Percentiles rank a stretch among this genome's conserved stretches.
These are phyloP conservation scores for Astrothelium subdiscretum DNA, from an alignment of 495 filamentous ascomycete genomes.

Conservation along the genomic window DNA sequence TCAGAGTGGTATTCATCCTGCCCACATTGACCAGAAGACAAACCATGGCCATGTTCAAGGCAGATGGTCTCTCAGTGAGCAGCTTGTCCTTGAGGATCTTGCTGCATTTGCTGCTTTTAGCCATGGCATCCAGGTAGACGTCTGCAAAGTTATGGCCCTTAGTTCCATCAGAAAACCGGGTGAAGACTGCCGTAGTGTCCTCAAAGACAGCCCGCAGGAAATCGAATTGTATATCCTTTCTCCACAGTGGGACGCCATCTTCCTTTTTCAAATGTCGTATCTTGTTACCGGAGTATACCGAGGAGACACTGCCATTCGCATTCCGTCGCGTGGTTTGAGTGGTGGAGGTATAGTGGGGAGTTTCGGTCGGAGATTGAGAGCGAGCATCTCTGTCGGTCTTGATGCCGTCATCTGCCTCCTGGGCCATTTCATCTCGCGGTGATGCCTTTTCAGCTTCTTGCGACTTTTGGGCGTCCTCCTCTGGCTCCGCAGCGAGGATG, in stretches of 20 bases:
- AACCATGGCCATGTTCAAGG: constrained; percentile 98
- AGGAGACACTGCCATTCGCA: constrained; percentile 53
- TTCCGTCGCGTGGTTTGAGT: constrained; percentile 52
- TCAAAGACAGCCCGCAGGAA: constrained; percentile 89
- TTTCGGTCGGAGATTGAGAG: constrained; percentile 29
- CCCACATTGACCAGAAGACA: constrained; percentile 95
- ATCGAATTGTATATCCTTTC: constrained; percentile 94
- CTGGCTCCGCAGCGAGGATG: constrained; percentile 23
- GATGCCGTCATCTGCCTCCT: constrained; percentile 30
- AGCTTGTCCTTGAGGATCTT: constrained; percentile 97
- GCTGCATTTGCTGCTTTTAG: constrained; percentile 95
- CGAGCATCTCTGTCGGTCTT: constrained; percentile 33
- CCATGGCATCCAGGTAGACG: constrained; percentile 97
- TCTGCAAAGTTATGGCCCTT: constrained; percentile 81
- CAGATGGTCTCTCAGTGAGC: constrained; percentile 78
- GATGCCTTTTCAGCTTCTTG: constrained; percentile 2
- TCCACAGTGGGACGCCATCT: constrained; percentile 91
- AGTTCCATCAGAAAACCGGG: constrained; percentile 62
- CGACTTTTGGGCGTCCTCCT: constrained; percentile 10
- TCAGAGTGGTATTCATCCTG: constrained; percentile 96
- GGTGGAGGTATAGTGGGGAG: constrained; percentile 38
- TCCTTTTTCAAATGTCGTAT: constrained; percentile 95
- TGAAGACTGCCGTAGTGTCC: constrained; percentile 73
- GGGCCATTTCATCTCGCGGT: constrained; percentile 8
- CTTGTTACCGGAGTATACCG: constrained; percentile 78